Percentiles rank a stretch among this genome's conserved stretches.
Conservation (phyloP, 1,284 basidiomycete species). For the Calocybe gambosa region DNA sequence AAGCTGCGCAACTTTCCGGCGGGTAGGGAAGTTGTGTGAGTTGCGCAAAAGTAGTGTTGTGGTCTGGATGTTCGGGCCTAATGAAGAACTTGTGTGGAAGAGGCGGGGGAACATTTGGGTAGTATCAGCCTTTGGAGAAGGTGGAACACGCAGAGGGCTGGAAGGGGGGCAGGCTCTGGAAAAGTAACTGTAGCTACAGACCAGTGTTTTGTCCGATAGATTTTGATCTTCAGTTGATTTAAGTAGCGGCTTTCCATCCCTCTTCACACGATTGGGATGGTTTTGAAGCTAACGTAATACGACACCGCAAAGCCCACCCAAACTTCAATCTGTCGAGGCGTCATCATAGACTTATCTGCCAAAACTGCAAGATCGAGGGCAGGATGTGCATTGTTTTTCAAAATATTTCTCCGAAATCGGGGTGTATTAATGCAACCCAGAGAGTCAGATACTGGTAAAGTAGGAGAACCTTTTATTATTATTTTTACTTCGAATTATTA, state of each 20-base stretch:
- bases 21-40: neutral
- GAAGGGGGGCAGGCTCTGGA: no score
- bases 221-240: constrained; percentile 11
- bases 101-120: neutral
- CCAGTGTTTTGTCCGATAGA: no score
- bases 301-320: constrained; percentile 29
- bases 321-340: constrained; percentile 47
- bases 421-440: constrained; percentile 39
- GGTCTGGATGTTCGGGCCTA: constrained; percentile 7
- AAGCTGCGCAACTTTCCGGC: constrained; percentile 18
- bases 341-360: constrained; percentile 41
- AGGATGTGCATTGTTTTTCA: constrained; percentile 41
- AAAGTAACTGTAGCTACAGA: no score
- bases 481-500: no score
- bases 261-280: constrained; percentile 33
- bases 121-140: no score
- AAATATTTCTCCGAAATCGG: constrained; percentile 48
- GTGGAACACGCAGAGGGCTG: no score
- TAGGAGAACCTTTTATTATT: no score
- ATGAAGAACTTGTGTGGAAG: constrained; percentile 10
- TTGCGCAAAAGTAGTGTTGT: constrained; percentile 1
- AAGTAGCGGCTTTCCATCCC: constrained; percentile 18
- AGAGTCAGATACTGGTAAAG: no score
- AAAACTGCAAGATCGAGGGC: constrained; percentile 36
- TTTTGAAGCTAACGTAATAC: constrained; percentile 41